phyloP scores from a whole-genome alignment of 2,329 filamentous ascomycete species.

The Talaromyces sp. region DNA sequence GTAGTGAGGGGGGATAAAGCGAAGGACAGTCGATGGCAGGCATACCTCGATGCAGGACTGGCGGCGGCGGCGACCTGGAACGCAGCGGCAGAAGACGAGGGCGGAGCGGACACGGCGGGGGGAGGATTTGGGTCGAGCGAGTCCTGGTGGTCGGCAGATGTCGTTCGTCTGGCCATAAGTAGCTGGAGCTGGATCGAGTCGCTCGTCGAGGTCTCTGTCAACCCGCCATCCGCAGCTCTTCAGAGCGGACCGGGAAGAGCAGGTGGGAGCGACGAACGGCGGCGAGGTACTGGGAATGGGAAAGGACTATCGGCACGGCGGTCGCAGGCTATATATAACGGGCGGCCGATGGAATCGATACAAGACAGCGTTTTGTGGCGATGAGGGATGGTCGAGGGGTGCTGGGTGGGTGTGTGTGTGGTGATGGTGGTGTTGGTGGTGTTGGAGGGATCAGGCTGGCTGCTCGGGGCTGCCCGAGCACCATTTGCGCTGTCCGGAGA shows the following conservation, averaged over 20 bases:
- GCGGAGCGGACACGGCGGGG: slow-evolving; percentile 25
- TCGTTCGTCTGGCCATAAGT: slow-evolving; percentile 45
- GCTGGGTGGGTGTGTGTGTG: neutral
- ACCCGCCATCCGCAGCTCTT: slow-evolving; percentile 39
- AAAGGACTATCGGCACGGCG: neutral
- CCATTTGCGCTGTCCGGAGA: slow-evolving; percentile 21
- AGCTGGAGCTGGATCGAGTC: slow-evolving; percentile 26
- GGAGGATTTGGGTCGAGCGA: slow-evolving; percentile 35
- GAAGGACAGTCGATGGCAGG: slow-evolving; percentile 15
- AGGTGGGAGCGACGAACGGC: slow-evolving; percentile 13
- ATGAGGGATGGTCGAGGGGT: neutral
- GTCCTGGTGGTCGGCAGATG: slow-evolving; percentile 39
- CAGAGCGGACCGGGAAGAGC: slow-evolving; percentile 17
- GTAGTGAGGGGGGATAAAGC: slow-evolving; percentile 1
- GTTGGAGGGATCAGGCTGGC: slow-evolving; percentile 16
- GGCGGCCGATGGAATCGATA: neutral
- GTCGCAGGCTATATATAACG: slow-evolving; percentile 9
- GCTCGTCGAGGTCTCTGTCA: slow-evolving; percentile 32
- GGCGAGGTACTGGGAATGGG: neutral
- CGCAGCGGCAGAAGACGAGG: slow-evolving; percentile 18
- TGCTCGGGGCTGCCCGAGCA: slow-evolving; percentile 11
- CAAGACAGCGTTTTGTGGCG: neutral
- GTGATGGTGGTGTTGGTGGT: neutral
- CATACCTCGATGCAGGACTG: slow-evolving; percentile 32
- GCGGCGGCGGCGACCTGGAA: slow-evolving; percentile 19